Base-by-base conservation (phyloP, 495 filamentous ascomycete species). In the Pseudomonodictys pantanalensis region DNA sequence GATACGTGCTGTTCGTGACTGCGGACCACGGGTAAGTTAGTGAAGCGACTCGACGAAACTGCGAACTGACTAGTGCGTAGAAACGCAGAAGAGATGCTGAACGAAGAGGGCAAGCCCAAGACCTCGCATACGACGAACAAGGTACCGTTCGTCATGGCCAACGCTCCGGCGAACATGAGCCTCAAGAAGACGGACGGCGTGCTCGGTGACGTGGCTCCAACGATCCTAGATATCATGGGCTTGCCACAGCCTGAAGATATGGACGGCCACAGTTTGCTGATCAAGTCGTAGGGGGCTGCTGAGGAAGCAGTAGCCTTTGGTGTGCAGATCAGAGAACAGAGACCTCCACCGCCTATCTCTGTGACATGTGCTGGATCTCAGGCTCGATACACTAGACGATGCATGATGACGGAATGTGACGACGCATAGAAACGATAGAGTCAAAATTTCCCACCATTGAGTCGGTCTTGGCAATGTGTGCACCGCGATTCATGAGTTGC, bases 81-180 rank as follows among this genome's bases (percentile, higher is more conserved):
- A 53, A 98, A 98, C 68, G 93, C 93, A 50, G 93, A 98, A 79
- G 93, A 98, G 80, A 98, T 98, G 93, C 83, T 96, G 75, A 97
- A 88, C 73, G 84, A 90, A 65, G 87, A 95, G 69, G 89, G 90
- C 69, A 92, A 88, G 69, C 93, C 93, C 43, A 98, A 98, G 83
- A 98, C 93, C 12, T 92, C 90, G 44, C 93, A 98, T 79, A 98
- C 93, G 23, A 91, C 86, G 50, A 98, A 98, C 81, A 90, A 89
- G 73, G 93, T 98, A 48, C 93, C 93, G 10, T 96, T 98, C 76
- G 82, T 97, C 68, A 93, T 98, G 91, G 91, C 90, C 70, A 98
- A 97, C 69, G 92, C 93, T 45, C 93, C 93, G 25, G 81, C 86
- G 67, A 87, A 88, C 64, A 97, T 86, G 87, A 90, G 83, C 66